These are phyloP conservation scores for Tolypocladium paradoxum DNA, from an alignment of 2,329 filamentous ascomycete species.

Conservation along the genomic window DNA sequence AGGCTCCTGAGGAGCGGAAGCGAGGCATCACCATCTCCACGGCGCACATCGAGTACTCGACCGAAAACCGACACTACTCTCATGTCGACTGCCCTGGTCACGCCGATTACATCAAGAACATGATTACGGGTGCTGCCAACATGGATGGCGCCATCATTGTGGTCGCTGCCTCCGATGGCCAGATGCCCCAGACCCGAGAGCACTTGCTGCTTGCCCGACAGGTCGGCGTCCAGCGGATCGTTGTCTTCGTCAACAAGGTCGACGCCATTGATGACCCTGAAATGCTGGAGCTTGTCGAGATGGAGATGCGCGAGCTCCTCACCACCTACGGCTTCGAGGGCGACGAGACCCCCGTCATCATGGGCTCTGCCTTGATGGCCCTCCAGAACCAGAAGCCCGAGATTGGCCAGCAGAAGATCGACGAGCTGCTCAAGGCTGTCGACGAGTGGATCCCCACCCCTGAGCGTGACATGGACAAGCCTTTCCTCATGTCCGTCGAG, in stretches of 20 bases:
- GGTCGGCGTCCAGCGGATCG: conserved; percentile 95
- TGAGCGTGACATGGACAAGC: conserved; percentile 88
- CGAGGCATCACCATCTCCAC: conserved; percentile 99
- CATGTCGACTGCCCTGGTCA: conserved; percentile 99
- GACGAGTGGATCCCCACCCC: conserved; percentile 96
- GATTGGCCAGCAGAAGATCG: conserved; percentile 79
- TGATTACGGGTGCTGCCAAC: conserved; percentile 98
- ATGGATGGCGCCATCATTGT: conserved; percentile 99
- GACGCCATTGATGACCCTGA: conserved; percentile 95
- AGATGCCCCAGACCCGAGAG: conserved; percentile 99
- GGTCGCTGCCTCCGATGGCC: conserved; percentile 93
- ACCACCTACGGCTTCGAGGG: conserved; percentile 92
- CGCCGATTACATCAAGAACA: conserved; percentile 99
- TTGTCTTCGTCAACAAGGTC: conserved; percentile 99
- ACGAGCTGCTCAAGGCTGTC: conserved; percentile 81
- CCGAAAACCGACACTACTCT: conserved; percentile 89
- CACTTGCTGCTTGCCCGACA: conserved; percentile 95
- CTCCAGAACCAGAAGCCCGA: conserved; percentile 79
- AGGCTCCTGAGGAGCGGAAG: conserved; percentile 98
- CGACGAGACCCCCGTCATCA: conserved; percentile 92
- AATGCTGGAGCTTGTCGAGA: conserved; percentile 99
- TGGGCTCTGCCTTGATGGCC: conserved; percentile 93
- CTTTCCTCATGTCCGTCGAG: conserved; percentile 98
- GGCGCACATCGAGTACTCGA: conserved; percentile 96
- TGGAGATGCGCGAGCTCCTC: conserved; percentile 99